Conservation (phyloP, 2,329 filamentous ascomycete species). For the Teratosphaeria pseudoeucalypti region DNA sequence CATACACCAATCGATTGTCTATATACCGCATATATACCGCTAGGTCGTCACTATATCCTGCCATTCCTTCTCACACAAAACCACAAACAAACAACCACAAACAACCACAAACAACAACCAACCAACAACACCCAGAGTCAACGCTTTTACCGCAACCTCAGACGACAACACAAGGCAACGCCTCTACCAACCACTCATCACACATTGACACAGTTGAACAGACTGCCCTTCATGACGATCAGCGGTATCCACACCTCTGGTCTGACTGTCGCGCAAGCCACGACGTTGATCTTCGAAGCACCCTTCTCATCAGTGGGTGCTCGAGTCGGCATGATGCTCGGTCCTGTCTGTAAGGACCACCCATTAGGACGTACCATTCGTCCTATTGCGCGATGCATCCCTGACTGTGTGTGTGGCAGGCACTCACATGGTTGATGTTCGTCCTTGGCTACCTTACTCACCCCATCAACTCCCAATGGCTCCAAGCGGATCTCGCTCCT, state of each 20-base stretch:
- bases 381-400: not conserved
- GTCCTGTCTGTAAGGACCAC: not conserved
- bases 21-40: not conserved
- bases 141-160: no score
- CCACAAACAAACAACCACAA: not conserved
- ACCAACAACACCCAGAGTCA: no score
- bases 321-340: not conserved
- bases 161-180: no score
- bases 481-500: not conserved
- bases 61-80: not conserved
- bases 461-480: not conserved
- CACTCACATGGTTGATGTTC: not conserved
- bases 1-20: not conserved
- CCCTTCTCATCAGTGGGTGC: not conserved
- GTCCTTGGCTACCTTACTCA: not conserved
- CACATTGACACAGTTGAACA: not conserved
- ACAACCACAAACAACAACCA: not conserved
- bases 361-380: not conserved
- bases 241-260: not conserved
- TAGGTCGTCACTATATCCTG: not conserved
- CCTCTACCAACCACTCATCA: not conserved
- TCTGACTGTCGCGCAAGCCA: not conserved
- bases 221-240: not conserved
- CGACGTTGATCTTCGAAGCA: not conserved
- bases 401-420: not conserved